Percentiles rank a stretch among this genome's conserved stretches.
These are phyloP conservation scores for Nelumbo lutea DNA, from an alignment of 164 flowering plant species.

Conservation along the genomic window DNA sequence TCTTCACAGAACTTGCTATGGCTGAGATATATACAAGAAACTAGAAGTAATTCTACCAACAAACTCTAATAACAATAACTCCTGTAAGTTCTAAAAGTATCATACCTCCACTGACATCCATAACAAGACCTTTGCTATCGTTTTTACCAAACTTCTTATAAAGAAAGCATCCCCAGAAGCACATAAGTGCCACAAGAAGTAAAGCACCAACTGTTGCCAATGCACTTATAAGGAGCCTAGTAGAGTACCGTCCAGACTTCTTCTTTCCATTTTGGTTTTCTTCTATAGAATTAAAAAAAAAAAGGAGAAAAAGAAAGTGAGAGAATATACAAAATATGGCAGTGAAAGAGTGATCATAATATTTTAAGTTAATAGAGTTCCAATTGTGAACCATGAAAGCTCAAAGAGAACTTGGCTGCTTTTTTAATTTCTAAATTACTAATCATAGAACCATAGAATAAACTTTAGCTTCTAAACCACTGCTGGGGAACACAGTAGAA, in stretches of 20 bases:
- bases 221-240: conserved; percentile 81
- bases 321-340: no score
- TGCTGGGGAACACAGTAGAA: background rate
- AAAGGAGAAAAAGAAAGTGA: no score
- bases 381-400: background rate
- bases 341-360: background rate
- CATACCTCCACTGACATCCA: conserved; percentile 84
- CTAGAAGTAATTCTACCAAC: background rate
- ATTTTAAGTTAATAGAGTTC: background rate
- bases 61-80: background rate
- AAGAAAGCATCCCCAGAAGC: conserved; percentile 97
- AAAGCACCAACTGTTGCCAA: conserved; percentile 94
- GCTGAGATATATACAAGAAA: conserved; percentile 1
- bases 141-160: conserved; percentile 84
- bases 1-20: background rate
- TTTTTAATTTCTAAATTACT: background rate
- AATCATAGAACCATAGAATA: no score
- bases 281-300: conserved; percentile 20
- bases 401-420: background rate
- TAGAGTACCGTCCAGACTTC: conserved; percentile 43
- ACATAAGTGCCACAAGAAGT: conserved; percentile 94
- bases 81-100: background rate
- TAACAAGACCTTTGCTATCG: conserved; percentile 57
- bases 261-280: conserved; percentile 45
- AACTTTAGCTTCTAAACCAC: background rate